Conservation (phyloP, 2,329 filamentous ascomycete species). For the Exophiala oligosperma region DNA sequence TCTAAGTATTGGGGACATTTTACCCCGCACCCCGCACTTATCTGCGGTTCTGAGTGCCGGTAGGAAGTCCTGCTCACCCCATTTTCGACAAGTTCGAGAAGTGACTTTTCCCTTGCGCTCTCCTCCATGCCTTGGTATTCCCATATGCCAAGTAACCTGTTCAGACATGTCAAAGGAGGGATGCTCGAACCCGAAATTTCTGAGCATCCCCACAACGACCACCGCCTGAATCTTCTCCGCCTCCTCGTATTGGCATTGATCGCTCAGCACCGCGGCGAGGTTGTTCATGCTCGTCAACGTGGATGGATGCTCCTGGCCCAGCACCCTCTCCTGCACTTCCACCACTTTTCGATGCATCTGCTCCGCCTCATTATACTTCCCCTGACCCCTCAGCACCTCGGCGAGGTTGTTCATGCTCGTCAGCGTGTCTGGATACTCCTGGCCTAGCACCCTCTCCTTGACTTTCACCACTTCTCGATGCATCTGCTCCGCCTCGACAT, state of each 20-base stretch:
- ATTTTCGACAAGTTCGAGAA: too few species aligned
- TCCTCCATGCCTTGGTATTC: too few species aligned
- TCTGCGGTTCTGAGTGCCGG: too few species aligned
- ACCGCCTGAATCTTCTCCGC: conserved; percentile 6
- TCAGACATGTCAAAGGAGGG: too few species aligned
- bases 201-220: neutral
- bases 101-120: too few species aligned
- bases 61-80: too few species aligned
- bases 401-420: conserved; percentile 27
- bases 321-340: conserved; percentile 6
- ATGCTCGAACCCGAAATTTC: too few species aligned
- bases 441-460: conserved; percentile 21
- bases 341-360: conserved; percentile 10
- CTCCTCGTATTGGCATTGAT: conserved; percentile 20
- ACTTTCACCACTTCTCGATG: conserved; percentile 24
- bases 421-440: conserved; percentile 31
- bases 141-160: too few species aligned
- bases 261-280: conserved; percentile 16
- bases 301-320: conserved; percentile 22
- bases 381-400: conserved; percentile 4
- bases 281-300: conserved; percentile 25
- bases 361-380: neutral
- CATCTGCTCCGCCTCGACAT: neutral
- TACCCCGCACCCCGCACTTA: too few species aligned
- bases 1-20: too few species aligned